Evolutionary conservation across 768 basidiomycete genomes (phyloP), one percentile per base, ranked within the genome.

Genomic region (Suillus placidus): DNA sequence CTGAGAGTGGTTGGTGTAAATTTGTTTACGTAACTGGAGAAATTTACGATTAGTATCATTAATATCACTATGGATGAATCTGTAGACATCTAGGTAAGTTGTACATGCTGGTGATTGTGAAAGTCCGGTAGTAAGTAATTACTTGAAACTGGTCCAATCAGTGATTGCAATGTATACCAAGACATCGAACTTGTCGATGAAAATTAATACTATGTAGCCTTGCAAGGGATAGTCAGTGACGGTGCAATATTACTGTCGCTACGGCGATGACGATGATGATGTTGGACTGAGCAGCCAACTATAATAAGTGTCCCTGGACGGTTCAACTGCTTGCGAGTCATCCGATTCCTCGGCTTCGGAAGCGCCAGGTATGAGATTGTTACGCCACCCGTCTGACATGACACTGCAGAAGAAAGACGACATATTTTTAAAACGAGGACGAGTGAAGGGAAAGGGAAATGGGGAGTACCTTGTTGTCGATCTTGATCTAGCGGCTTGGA

Each of bases 271-370:
- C 5, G 66, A 49, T 16, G 63, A 58, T 12, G 69, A 34, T 13
- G 64, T n/a, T 4, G 40, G 35, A 30, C 61, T 64, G 12, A 68
- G 38, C 10, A 77, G 30, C 74, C 74, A 76, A 12, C n/a, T n/a
- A n/a, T 40, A 0, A 30, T 12, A 0, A 23, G 10, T 2, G 6
- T 34, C 43, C 2, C 32, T 14, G 43, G 63, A 61, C 40, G 37
- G 67, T 2, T 66, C 64, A 12, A 56, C 62, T 8, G 38, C 20
- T 37, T 64, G 49, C 34, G 74, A 76, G 38, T 57, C n/a, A 26
- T 71, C 70, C 6, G 75, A 77, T 43, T 74, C 70, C 10, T 61
- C 55, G 12, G 68, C 66, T 32, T 70, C 62, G 3, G 54, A 66
- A 8, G 30, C 20, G 4, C 0, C 6, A 20, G 63, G 58, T 56